Conservation (phyloP, 179 eudicot species). For the Drosera spatulata region DNA sequence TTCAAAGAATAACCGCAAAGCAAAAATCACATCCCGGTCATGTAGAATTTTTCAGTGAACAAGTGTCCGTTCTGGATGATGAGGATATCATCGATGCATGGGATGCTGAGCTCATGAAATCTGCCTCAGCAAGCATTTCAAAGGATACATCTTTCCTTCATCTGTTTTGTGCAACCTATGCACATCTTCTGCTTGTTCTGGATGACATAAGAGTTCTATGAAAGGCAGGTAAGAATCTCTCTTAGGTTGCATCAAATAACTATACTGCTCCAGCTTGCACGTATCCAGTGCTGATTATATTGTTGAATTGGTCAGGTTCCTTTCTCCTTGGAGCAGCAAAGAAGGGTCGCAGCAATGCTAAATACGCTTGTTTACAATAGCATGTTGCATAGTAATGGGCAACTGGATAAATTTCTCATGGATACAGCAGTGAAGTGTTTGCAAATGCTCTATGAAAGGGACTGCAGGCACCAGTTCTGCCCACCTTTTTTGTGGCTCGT, state of each 20-base stretch:
- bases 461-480: constrained; percentile 87
- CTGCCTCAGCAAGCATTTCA: constrained; percentile 59
- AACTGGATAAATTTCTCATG: constrained; percentile 37
- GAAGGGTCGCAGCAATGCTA: constrained; percentile 70
- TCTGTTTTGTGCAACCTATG: constrained; percentile 78
- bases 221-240: constrained; percentile 60
- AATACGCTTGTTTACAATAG: constrained; percentile 88
- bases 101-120: constrained; percentile 59
- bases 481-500: constrained; percentile 85
- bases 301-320: constrained; percentile 51
- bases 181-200: constrained; percentile 76
- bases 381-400: constrained; percentile 34
- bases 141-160: constrained; percentile 63
- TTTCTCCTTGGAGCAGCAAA: constrained; percentile 81
- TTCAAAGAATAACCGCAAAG: constrained; percentile 63
- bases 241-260: background rate
- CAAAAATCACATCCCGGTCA: constrained; percentile 26
- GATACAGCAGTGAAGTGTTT: constrained; percentile 76
- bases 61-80: constrained; percentile 16
- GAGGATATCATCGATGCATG: constrained; percentile 44
- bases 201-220: constrained; percentile 92
- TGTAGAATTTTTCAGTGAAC: constrained; percentile 13
- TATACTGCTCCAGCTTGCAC: constrained; percentile 1
- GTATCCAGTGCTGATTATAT: constrained; percentile 10
- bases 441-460: constrained; percentile 92